Evolutionary conservation across 2,329 filamentous ascomycete species (phyloP).

Genomic region (Raffaelea albimanens): DNA sequence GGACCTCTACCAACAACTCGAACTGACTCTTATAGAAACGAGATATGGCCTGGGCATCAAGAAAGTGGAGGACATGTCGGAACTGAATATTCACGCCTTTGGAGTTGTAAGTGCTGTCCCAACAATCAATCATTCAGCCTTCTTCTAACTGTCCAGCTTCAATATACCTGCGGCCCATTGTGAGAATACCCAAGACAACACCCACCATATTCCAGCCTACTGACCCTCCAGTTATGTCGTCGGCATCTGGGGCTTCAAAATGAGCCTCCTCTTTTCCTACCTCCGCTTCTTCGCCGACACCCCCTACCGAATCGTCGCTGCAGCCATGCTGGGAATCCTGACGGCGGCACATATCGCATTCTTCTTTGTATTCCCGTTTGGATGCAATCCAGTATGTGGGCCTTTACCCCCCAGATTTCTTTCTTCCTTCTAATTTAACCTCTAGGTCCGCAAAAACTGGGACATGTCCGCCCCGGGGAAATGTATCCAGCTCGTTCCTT

Average conservation of each 20-base stretch:
- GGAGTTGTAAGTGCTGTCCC: slow-evolving; percentile 19
- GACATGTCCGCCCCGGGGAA: slow-evolving; percentile 23
- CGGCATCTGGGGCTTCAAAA: slow-evolving; percentile 36
- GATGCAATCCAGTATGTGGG: not conserved
- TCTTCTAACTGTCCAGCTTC: slow-evolving; percentile 17
- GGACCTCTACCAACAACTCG: not conserved
- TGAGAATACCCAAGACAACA: slow-evolving; percentile 15
- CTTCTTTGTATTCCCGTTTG: not conserved
- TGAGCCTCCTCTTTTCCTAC: slow-evolving; percentile 33
- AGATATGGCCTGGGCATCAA: slow-evolving; percentile 32
- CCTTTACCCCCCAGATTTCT: too few species aligned
- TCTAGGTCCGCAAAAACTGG: slow-evolving; percentile 26
- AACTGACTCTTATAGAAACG: slow-evolving; percentile 23
- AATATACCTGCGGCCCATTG: slow-evolving; percentile 33
- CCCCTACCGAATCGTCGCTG: not conserved
- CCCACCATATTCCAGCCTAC: not conserved
- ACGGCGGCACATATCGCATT: not conserved
- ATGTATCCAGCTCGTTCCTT: slow-evolving; percentile 29
- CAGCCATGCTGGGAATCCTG: not conserved
- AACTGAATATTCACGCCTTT: slow-evolving; percentile 27
- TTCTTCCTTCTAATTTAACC: too few species aligned
- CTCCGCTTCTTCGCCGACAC: slow-evolving; percentile 25
- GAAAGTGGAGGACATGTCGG: slow-evolving; percentile 25
- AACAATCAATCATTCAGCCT: not conserved
- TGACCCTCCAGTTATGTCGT: slow-evolving; percentile 24